These are phyloP conservation scores for Arthromyces matolae DNA, from an alignment of 768 basidiomycete species.

Conservation along the genomic window DNA sequence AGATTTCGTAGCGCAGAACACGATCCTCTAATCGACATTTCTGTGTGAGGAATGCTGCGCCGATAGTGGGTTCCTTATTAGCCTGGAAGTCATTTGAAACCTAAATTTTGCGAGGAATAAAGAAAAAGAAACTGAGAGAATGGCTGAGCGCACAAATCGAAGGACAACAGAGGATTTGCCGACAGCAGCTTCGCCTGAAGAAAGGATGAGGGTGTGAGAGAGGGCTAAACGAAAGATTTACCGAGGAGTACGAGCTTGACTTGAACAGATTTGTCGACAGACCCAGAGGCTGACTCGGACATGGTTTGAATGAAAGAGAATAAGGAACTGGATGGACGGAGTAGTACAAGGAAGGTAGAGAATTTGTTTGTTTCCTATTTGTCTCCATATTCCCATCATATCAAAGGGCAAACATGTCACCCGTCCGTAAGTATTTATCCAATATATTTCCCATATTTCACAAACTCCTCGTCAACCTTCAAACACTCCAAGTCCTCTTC, in stretches of 20 bases:
- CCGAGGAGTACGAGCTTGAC: conserved; percentile 97
- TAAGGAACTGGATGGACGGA: conserved; percentile 11
- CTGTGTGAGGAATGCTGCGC: conserved; percentile 93
- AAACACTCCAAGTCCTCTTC: conserved; percentile 24
- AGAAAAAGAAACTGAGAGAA: conserved; percentile 9
- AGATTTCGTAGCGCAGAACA: conserved; percentile 91
- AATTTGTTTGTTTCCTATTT: conserved; percentile 19
- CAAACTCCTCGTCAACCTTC: conserved; percentile 22
- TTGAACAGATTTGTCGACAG: conserved; percentile 88
- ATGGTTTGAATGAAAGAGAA: conserved; percentile 37
- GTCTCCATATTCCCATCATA: background rate
- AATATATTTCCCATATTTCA: conserved; percentile 17
- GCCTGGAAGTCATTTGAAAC: conserved; percentile 97
- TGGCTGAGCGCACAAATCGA: conserved; percentile 70
- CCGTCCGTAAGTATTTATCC: background rate
- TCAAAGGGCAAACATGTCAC: no score
- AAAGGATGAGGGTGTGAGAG: conserved; percentile 15
- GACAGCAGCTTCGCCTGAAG: conserved; percentile 92
- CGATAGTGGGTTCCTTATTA: conserved; percentile 98
- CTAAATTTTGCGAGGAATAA: conserved; percentile 34
- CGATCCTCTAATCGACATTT: conserved; percentile 95
- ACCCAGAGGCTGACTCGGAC: conserved; percentile 72
- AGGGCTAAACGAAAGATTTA: conserved; percentile 30
- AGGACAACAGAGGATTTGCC: conserved; percentile 99
- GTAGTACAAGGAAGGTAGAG: conserved; percentile 1